phyloP scores from a whole-genome alignment of 2,329 filamentous ascomycete genomes.

The Ascochyta lentis region DNA sequence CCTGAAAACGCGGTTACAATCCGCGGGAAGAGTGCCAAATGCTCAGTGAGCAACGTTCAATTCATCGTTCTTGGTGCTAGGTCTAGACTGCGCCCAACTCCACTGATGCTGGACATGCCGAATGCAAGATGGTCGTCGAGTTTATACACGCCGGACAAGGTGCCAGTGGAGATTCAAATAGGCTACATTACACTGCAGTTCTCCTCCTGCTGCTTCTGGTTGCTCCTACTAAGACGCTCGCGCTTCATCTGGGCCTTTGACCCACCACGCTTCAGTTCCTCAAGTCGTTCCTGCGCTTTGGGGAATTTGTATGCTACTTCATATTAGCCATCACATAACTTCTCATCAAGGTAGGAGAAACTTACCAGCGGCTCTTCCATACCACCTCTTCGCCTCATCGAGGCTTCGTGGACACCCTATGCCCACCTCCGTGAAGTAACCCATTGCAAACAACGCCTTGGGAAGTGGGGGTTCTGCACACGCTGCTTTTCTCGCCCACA shows the following conservation, averaged over 20 bases:
- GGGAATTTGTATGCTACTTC: conserved; percentile 85
- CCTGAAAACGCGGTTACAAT: no score
- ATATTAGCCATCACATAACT: conserved; percentile 18
- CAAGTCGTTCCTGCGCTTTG: conserved; percentile 88
- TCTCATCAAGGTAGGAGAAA: conserved; percentile 29
- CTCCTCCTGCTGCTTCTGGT: conserved; percentile 84
- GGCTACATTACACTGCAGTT: conserved; percentile 83
- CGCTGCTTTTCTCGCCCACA: conserved; percentile 95
- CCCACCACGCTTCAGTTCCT: conserved; percentile 85
- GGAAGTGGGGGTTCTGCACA: conserved; percentile 75
- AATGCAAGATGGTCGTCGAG: neutral
- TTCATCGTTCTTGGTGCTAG: no score
- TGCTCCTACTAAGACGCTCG: conserved; percentile 80
- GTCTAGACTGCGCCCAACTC: neutral
- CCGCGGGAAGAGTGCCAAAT: no score
- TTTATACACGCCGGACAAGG: neutral
- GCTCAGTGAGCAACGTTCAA: no score
- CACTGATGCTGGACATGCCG: neutral
- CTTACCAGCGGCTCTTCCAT: conserved; percentile 95
- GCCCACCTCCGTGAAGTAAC: conserved; percentile 94
- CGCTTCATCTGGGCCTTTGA: conserved; percentile 75
- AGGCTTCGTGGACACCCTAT: conserved; percentile 86
- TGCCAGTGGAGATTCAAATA: neutral
- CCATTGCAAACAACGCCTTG: conserved; percentile 98
- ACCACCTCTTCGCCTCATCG: conserved; percentile 98